Evolutionary conservation across 495 filamentous ascomycete species (phyloP).

Genomic region (Bombardia bombarda): DNA sequence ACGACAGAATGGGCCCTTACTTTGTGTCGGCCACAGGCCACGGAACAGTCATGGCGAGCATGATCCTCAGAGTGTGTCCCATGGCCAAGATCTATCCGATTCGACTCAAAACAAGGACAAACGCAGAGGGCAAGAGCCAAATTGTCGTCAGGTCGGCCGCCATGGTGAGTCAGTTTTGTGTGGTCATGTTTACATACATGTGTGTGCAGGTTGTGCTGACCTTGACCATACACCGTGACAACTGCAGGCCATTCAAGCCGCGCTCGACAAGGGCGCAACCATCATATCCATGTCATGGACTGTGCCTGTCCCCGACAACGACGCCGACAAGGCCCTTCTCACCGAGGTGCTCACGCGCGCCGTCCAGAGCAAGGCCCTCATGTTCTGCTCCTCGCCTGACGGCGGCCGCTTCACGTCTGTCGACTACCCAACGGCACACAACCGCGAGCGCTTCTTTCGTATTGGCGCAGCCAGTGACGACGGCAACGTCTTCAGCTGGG

Average conservation of each 20-base stretch:
- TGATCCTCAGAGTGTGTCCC: conserved; percentile 29
- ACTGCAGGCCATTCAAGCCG: conserved; percentile 3
- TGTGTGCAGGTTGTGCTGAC: no score
- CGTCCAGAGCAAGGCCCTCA: not conserved
- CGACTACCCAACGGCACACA: no score
- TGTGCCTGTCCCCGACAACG: not conserved
- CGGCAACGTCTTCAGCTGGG: conserved; percentile 1
- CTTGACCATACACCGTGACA: no score
- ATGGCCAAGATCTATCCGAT: conserved; percentile 12
- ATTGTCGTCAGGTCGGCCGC: no score
- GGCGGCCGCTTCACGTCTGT: not conserved
- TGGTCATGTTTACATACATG: no score
- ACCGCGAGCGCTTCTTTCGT: not conserved
- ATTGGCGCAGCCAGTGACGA: conserved; percentile 8
- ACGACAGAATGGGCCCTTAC: conserved; percentile 13
- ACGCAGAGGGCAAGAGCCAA: no score
- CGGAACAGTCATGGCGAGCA: conserved; percentile 33
- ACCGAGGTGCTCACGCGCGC: conserved; percentile 1
- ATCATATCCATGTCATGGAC: conserved; percentile 16
- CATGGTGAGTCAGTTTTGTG: no score
- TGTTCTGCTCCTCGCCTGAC: conserved; percentile 11
- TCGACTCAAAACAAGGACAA: not conserved
- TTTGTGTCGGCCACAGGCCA: conserved; percentile 27
- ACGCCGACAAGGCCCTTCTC: conserved; percentile 1
- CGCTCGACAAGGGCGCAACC: not conserved